Evolutionary conservation across 106 monocot genomes (phyloP).

Genomic region (Cymbidium sinense): DNA sequence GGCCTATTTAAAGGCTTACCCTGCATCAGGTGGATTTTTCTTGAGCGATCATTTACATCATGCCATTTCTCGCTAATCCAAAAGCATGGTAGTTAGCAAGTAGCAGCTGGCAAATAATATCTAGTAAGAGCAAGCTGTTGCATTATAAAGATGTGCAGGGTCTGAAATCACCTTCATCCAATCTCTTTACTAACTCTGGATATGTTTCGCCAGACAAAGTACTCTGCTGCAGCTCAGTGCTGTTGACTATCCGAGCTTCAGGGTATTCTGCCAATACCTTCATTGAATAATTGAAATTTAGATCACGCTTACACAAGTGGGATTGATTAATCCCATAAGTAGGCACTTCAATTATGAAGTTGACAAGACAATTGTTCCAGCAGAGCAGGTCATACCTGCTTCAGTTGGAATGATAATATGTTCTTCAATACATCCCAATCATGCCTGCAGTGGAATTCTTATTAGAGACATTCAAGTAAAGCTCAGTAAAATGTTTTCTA

Average conservation of each 20-base stretch:
- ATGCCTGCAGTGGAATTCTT: slow-evolving; percentile 48
- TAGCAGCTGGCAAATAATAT: not conserved
- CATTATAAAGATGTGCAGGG: not conserved
- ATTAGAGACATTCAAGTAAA: not conserved
- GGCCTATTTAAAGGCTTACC: not conserved
- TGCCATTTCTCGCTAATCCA: not conserved
- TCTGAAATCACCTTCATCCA: slow-evolving; percentile 74
- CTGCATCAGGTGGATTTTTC: not conserved
- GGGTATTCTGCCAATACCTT: slow-evolving; percentile 85
- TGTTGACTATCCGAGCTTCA: slow-evolving; percentile 37
- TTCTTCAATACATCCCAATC: slow-evolving; percentile 81
- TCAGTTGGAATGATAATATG: slow-evolving; percentile 61
- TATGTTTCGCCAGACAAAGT: slow-evolving; percentile 61
- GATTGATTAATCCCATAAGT: not conserved
- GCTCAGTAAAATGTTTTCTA: not conserved
- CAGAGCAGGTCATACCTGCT: slow-evolving; percentile 87
- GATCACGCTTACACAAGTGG: not conserved
- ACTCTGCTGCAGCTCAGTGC: slow-evolving; percentile 30
- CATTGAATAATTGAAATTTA: slow-evolving; percentile 13
- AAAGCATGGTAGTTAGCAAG: not conserved
- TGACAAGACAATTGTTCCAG: not conserved
- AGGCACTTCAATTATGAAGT: not conserved
- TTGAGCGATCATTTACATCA: not conserved
- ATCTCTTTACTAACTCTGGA: slow-evolving; percentile 53
- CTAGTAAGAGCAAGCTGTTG: not conserved